Evolutionary conservation across 768 basidiomycete species (phyloP), one percentile per base, ranked within the genome.

Genomic region (Gloeopeniophorella convolvens): DNA sequence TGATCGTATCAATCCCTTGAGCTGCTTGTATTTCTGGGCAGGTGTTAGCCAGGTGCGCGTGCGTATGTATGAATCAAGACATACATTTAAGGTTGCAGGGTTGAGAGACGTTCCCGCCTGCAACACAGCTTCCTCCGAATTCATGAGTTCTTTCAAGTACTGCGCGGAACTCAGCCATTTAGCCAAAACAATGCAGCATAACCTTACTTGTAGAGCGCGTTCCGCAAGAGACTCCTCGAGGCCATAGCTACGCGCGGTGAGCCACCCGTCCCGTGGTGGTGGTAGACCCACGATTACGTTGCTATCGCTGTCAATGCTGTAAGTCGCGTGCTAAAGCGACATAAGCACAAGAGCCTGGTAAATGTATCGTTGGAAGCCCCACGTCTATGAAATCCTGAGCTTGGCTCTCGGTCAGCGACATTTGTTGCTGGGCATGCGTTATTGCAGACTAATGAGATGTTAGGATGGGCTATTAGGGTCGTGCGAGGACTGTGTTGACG

Each of bases 341-440:
- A 26, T 48, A 21, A 45, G 39, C 10, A 35, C 11, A 31, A 24
- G 6, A 7, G 21, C 26, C 21, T 7, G 26, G 3, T 9, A 32
- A 27, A 27, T 28, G 0, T 8, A 45, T 24, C 10, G n/a, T 10
- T 11, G 6, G 16, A 39, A 15, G 12, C 1, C 11, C 40, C 31
- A 56, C 57, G 18, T 58, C 57, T 18, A 58, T 42, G 16, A 56
- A 58, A n/a, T 58, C 55, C 34, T 58, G 57, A 5, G 50, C 55
- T 34, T 58, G 40, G 26, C 18, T 49, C 45, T 56, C 55, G 15
- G 39, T 43, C 23, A 56, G 43, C 26, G 42, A 45, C 18, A 56
- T 15, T 45, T 58, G 57, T 11, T 52, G 45, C 11, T 52, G 57
- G 21, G 50, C 43, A 21, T 58, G 54, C 21, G 26, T 10, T 16